Conservation (phyloP, 192 early-diverging fungal species). For the Thoreauomyces humboldtii region DNA sequence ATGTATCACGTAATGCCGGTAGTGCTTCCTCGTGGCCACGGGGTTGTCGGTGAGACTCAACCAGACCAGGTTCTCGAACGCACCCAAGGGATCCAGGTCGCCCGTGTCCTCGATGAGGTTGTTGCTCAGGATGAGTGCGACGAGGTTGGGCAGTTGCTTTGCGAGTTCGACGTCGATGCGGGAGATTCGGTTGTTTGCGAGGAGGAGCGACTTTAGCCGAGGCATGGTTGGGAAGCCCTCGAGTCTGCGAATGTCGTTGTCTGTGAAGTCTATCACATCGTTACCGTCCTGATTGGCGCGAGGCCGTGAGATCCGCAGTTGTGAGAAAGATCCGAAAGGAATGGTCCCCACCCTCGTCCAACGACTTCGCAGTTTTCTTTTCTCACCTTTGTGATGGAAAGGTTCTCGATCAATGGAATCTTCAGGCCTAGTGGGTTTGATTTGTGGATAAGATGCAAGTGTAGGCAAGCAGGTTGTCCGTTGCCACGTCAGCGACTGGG, state of each 20-base stretch:
- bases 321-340: background rate
- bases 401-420: constrained; percentile 90
- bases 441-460: background rate
- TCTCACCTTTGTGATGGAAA: constrained; percentile 84
- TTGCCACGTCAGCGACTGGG: too few species aligned
- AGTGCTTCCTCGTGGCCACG: constrained; percentile 76
- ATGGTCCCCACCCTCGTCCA: background rate
- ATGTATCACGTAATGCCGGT: constrained; percentile 76
- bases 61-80: constrained; percentile 45
- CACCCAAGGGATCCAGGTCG: constrained; percentile 74
- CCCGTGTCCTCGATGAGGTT: constrained; percentile 82
- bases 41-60: constrained; percentile 89
- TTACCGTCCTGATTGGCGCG: constrained; percentile 66
- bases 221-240: constrained; percentile 83
- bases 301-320: background rate
- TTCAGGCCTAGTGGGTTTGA: constrained; percentile 60
- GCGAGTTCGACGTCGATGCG: constrained; percentile 69
- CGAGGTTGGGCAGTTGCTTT: constrained; percentile 71
- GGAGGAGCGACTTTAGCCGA: constrained; percentile 72
- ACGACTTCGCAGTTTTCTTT: background rate
- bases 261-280: constrained; percentile 89
- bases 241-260: constrained; percentile 84
- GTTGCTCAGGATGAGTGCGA: constrained; percentile 80
- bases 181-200: constrained; percentile 87
- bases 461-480: too few species aligned